Percentiles rank a stretch among this genome's conserved stretches.
These are phyloP conservation scores for Rhodosporidiobolus sp. DNA, from an alignment of 768 basidiomycete species.

Conservation along the genomic window DNA sequence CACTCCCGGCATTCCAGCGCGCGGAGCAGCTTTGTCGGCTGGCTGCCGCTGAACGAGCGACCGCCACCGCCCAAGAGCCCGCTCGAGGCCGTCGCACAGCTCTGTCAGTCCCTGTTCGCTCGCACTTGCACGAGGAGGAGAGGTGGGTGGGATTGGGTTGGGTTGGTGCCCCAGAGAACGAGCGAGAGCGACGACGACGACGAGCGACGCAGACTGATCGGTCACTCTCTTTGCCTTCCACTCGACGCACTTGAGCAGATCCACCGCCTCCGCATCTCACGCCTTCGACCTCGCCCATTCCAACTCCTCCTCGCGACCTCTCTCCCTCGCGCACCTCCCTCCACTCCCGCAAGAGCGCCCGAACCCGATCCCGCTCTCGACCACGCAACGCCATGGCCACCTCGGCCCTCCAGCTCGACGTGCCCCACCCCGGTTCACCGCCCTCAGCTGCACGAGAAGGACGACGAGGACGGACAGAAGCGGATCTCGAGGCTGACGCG, in stretches of 20 bases:
- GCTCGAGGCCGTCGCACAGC: slow-evolving; percentile 54
- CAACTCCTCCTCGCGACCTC: not conserved
- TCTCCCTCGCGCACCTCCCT: not conserved
- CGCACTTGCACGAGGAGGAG: not conserved
- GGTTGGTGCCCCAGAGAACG: not conserved
- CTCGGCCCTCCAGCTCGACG: too few relatives aligned
- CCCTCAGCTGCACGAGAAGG: too few relatives aligned
- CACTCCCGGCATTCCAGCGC: too few relatives aligned
- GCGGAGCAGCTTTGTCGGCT: too few relatives aligned
- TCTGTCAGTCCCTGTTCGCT: slow-evolving; percentile 1
- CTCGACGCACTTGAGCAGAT: slow-evolving; percentile 1
- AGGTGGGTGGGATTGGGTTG: not conserved
- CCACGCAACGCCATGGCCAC: not conserved
- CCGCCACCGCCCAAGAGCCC: not conserved
- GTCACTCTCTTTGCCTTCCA: not conserved
- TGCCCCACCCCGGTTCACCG: too few relatives aligned
- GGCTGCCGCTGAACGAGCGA: too few relatives aligned
- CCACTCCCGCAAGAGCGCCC: not conserved
- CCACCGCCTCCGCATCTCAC: slow-evolving; percentile 29
- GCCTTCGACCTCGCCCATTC: slow-evolving; percentile 9
- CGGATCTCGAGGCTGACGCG: too few relatives aligned
- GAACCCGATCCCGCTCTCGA: not conserved
- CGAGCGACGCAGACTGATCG: not conserved
- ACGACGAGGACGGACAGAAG: too few relatives aligned
- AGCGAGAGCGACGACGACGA: not conserved